A percentile compares a stretch with the other conserved stretches of the same genome.
Conservation (phyloP, 2,329 filamentous ascomycete species). For the Sodiomyces alkalinus region DNA sequence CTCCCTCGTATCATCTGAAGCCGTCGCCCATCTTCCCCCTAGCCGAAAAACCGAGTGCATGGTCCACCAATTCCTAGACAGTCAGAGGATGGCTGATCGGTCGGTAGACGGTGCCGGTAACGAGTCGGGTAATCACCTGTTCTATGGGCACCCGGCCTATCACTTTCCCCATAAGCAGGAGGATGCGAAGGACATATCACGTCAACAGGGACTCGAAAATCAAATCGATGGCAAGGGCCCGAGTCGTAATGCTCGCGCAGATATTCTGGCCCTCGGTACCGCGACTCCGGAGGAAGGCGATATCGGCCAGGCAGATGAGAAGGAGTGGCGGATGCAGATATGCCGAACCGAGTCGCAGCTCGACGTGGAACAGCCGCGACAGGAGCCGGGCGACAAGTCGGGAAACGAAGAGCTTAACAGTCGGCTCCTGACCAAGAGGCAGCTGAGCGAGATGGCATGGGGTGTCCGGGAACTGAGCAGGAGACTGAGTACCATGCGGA, state of each 20-base stretch:
- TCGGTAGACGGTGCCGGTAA: too few species aligned
- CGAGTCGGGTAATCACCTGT: slow-evolving; percentile 6
- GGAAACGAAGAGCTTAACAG: slow-evolving; percentile 26
- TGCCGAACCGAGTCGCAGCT: slow-evolving; percentile 24
- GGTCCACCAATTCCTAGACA: slow-evolving; percentile 50
- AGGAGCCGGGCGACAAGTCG: slow-evolving; percentile 13
- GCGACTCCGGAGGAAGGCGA: slow-evolving; percentile 23
- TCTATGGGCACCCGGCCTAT: slow-evolving; percentile 14
- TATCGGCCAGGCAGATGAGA: slow-evolving; percentile 41
- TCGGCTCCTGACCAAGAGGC: slow-evolving; percentile 83
- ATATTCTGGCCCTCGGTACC: slow-evolving; percentile 40
- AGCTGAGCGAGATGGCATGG: slow-evolving; percentile 94
- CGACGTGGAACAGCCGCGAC: slow-evolving; percentile 15
- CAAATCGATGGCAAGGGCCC: slow-evolving; percentile 23
- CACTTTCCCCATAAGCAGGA: slow-evolving; percentile 6
- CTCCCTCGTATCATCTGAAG: slow-evolving; percentile 41
- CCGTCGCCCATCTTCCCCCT: slow-evolving; percentile 16
- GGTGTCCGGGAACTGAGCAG: slow-evolving; percentile 84
- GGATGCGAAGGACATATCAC: slow-evolving; percentile 10
- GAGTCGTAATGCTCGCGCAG: slow-evolving; percentile 47
- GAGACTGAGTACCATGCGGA: slow-evolving; percentile 64
- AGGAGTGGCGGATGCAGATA: slow-evolving; percentile 36
- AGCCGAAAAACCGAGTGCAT: slow-evolving; percentile 39
- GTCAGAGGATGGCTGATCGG: slow-evolving; percentile 24
- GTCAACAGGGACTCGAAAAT: slow-evolving; percentile 13